These are phyloP conservation scores for Scheffersomyces segobiensis DNA, from an alignment of 1,139 yeast genomes.

Conservation along the genomic window DNA sequence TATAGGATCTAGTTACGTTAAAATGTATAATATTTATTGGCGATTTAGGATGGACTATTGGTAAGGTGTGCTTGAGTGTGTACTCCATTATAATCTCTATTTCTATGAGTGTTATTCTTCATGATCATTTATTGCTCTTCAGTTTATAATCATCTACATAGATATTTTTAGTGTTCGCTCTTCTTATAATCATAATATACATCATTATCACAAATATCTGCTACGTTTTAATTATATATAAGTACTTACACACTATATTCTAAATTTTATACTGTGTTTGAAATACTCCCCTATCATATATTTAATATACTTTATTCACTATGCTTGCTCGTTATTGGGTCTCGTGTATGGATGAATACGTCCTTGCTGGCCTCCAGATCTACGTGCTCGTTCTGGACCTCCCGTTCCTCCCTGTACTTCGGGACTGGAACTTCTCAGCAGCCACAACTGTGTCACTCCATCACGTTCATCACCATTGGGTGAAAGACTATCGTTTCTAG, in stretches of 20 bases:
- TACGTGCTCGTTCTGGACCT: conserved; percentile 31
- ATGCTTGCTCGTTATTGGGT: not conserved
- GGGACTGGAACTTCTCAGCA: not conserved
- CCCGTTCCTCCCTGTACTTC: conserved; percentile 15
- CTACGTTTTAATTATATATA: no score
- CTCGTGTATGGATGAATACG: conserved; percentile 34
- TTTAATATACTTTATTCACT: not conserved
- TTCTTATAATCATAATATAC: no score
- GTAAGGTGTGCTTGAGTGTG: no score
- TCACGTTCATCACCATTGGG: not conserved
- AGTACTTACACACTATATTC: no score
- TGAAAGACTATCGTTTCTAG: not conserved
- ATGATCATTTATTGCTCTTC: no score
- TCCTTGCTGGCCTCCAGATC: conserved; percentile 17
- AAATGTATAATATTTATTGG: not conserved
- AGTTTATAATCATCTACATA: no score
- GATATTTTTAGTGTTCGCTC: no score
- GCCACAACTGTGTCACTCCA: not conserved
- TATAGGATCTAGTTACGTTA: not conserved
- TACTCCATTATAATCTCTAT: no score
- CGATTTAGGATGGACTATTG: not conserved
- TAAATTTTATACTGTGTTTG: not conserved
- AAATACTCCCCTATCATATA: not conserved
- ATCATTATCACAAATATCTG: no score
- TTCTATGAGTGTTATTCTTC: no score